Evolutionary conservation across 768 basidiomycete genomes (phyloP).

Genomic region (Galerina marginata): DNA sequence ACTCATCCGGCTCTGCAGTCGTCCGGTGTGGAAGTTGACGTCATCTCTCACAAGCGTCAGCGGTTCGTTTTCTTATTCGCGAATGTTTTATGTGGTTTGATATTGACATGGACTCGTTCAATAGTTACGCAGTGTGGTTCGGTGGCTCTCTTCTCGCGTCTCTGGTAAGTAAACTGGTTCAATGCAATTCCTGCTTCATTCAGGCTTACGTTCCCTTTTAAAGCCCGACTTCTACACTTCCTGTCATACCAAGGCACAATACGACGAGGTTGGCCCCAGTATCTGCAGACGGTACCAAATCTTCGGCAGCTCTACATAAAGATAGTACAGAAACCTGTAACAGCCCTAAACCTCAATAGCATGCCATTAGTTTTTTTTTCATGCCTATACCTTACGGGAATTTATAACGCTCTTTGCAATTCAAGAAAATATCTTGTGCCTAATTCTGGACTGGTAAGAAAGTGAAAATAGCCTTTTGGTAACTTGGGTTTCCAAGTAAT

Average conservation of each 20-base stretch:
- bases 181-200: not conserved
- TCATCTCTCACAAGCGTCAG: constrained; percentile 98
- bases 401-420: not conserved
- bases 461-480: too few species aligned
- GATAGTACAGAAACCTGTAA: not conserved
- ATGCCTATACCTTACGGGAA: too few species aligned
- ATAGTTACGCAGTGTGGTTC: constrained; percentile 95
- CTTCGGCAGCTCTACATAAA: constrained; percentile 85
- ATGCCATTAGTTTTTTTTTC: not conserved
- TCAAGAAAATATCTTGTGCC: constrained; percentile 5
- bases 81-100: not conserved
- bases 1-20: constrained; percentile 57
- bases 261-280: constrained; percentile 91
- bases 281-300: constrained; percentile 94
- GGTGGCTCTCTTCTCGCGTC: constrained; percentile 95
- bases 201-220: not conserved
- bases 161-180: constrained; percentile 57
- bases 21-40: constrained; percentile 96
- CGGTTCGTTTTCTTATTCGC: constrained; percentile 50
- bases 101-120: constrained; percentile 17
- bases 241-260: constrained; percentile 93
- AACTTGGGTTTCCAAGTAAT: too few species aligned
- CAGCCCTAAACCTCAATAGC: constrained; percentile 4
- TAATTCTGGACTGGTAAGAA: not conserved
- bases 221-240: constrained; percentile 95